Conservation (phyloP, 1,284 basidiomycete genomes). For the Apiotrichum brassicae region DNA sequence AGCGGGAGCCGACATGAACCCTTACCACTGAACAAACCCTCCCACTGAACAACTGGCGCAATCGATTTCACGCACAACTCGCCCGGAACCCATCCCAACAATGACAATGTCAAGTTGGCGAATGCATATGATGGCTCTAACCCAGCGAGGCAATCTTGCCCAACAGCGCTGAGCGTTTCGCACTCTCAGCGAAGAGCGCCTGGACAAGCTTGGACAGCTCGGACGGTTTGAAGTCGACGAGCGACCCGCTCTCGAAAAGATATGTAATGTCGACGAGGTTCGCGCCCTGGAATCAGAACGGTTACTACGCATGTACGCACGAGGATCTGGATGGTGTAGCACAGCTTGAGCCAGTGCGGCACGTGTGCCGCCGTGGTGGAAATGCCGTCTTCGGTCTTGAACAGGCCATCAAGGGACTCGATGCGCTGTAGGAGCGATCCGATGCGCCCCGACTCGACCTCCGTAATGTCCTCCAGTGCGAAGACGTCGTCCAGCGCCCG, state of each 20-base stretch:
- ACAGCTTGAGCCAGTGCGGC: slow-evolving; percentile 90
- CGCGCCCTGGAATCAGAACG: slow-evolving; percentile 46
- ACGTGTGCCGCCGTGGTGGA: slow-evolving; percentile 54
- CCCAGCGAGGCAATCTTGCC: slow-evolving; percentile 19
- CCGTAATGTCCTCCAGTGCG: slow-evolving; percentile 80
- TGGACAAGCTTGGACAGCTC: slow-evolving; percentile 76
- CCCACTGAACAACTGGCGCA: no score
- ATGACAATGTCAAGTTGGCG: no score
- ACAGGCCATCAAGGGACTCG: slow-evolving; percentile 70
- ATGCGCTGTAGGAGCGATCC: slow-evolving; percentile 74
- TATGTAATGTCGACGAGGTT: slow-evolving; percentile 91
- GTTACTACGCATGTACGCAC: slow-evolving; percentile 51
- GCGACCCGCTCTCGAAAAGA: slow-evolving; percentile 80
- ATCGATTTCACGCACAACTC: no score
- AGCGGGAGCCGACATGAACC: no score
- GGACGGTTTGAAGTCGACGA: slow-evolving; percentile 81
- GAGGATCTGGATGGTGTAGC: slow-evolving; percentile 81
- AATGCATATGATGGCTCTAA: no score
- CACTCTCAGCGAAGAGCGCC: slow-evolving; percentile 88
- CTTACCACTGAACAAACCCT: no score
- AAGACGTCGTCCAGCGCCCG: slow-evolving; percentile 69
- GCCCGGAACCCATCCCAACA: no score
- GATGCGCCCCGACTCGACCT: slow-evolving; percentile 75
- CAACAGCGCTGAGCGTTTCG: slow-evolving; percentile 53
- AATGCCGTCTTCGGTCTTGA: slow-evolving; percentile 42